phyloP scores from a whole-genome alignment of 2,329 filamentous ascomycete genomes.

The Pseudogymnoascus sp. region DNA sequence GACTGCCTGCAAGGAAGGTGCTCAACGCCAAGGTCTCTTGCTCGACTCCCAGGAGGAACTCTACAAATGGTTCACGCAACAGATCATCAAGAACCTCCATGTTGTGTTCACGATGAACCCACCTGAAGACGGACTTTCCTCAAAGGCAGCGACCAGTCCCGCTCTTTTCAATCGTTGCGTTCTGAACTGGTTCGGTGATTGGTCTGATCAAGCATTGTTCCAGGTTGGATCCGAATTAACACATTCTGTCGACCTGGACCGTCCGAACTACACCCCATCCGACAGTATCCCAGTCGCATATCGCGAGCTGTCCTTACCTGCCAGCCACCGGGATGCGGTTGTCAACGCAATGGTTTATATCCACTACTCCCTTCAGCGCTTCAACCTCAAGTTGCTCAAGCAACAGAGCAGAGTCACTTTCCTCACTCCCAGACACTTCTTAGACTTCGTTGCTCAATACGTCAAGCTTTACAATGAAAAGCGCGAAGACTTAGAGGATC shows the following conservation, averaged over 20 bases:
- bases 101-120: constrained; percentile 99
- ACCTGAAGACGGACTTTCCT: constrained; percentile 86
- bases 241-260: constrained; percentile 90
- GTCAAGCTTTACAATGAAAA: constrained; percentile 97
- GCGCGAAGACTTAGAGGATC: constrained; percentile 94
- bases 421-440: constrained; percentile 90
- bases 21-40: constrained; percentile 87
- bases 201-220: constrained; percentile 98
- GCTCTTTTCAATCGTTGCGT: constrained; percentile 99
- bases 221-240: constrained; percentile 95
- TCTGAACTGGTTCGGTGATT: constrained; percentile 99
- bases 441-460: constrained; percentile 97
- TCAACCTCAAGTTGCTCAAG: constrained; percentile 80
- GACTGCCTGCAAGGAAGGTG: constrained; percentile 98
- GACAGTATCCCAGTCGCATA: constrained; percentile 93
- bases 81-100: constrained; percentile 97
- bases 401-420: constrained; percentile 91
- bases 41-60: constrained; percentile 97
- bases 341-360: constrained; percentile 99
- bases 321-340: constrained; percentile 82
- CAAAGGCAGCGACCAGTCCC: constrained; percentile 94
- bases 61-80: constrained; percentile 99
- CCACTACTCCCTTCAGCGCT: constrained; percentile 84
- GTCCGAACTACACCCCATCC: constrained; percentile 74
- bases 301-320: constrained; percentile 72